Conservation (phyloP, 2,329 filamentous ascomycete genomes). For the Fonsecaea nubica region DNA sequence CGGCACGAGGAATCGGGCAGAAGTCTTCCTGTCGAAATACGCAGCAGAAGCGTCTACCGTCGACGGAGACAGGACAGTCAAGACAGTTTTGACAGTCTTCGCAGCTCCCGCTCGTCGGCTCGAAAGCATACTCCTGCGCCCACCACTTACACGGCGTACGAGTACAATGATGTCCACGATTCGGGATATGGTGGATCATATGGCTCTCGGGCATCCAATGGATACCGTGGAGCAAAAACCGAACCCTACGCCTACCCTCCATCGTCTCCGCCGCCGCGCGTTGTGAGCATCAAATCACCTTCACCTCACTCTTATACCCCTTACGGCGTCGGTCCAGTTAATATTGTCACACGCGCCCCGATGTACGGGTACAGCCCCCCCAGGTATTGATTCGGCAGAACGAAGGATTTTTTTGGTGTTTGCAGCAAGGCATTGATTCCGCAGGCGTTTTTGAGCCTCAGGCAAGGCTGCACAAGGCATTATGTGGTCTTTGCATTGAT, state of each 20-base stretch:
- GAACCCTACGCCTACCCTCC: slow-evolving; percentile 35
- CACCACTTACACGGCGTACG: slow-evolving; percentile 29
- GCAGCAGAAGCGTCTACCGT: slow-evolving; percentile 20
- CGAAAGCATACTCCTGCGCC: slow-evolving; percentile 28
- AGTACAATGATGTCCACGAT: slow-evolving; percentile 30
- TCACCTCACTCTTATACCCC: slow-evolving; percentile 27
- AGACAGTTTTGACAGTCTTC: slow-evolving; percentile 35
- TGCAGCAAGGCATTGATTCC: not conserved
- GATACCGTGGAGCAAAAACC: slow-evolving; percentile 31
- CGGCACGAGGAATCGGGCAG: slow-evolving; percentile 19
- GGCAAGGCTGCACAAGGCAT: slow-evolving; percentile 14
- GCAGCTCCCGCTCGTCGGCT: slow-evolving; percentile 27
- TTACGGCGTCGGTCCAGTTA: slow-evolving; percentile 28
- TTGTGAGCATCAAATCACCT: slow-evolving; percentile 24
- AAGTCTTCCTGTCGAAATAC: slow-evolving; percentile 29
- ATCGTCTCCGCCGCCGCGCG: slow-evolving; percentile 21
- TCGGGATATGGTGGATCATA: slow-evolving; percentile 38
- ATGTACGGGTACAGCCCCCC: slow-evolving; percentile 22
- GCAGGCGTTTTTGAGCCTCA: slow-evolving; percentile 8
- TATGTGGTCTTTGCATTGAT: slow-evolving; percentile 3
- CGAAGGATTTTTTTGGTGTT: not conserved
- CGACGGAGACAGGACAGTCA: slow-evolving; percentile 36
- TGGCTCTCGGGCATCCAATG: slow-evolving; percentile 31
- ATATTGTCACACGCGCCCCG: slow-evolving; percentile 33
- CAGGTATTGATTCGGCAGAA: slow-evolving; percentile 23